phyloP scores from a whole-genome alignment of 257 asterid species.

The Nicotiana knightiana region DNA sequence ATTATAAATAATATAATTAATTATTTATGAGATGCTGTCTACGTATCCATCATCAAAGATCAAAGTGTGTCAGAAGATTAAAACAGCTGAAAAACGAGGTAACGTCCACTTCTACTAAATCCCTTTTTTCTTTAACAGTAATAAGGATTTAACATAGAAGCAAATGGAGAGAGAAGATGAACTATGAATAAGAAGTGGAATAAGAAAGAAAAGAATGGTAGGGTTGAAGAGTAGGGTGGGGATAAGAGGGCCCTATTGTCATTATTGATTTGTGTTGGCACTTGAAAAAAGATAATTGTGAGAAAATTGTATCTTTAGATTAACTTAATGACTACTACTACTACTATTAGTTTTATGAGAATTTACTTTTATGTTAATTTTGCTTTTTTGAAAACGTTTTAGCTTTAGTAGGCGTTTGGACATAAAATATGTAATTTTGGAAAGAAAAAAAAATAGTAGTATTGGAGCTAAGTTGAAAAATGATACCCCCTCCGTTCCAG shows the following conservation, averaged over 20 bases:
- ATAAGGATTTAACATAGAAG: not conserved
- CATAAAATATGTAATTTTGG: too few relatives aligned
- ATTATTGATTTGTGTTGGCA: constrained; percentile 51
- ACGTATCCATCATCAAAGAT: constrained; percentile 11
- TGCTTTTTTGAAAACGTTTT: too few relatives aligned
- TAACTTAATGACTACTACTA: not conserved
- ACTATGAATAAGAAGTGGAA: constrained; percentile 3
- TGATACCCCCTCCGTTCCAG: too few relatives aligned
- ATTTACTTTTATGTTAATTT: not conserved
- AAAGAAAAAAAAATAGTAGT: too few relatives aligned
- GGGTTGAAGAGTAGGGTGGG: constrained; percentile 19
- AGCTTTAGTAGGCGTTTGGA: too few relatives aligned
- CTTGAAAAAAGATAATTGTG: not conserved
- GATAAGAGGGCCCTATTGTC: constrained; percentile 27
- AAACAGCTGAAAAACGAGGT: constrained; percentile 83
- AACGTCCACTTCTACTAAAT: constrained; percentile 70
- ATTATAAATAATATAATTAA: not conserved
- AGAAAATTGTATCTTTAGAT: not conserved
- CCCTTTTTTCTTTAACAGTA: not conserved
- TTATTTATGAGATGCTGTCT: constrained; percentile 33
- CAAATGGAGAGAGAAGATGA: not conserved
- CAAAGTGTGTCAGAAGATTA: constrained; percentile 70
- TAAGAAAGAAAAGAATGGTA: constrained; percentile 14
- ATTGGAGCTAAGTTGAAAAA: too few relatives aligned
- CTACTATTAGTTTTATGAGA: not conserved